Evolutionary conservation across 345 rosid genomes (phyloP).

Genomic region (Viola odorata): DNA sequence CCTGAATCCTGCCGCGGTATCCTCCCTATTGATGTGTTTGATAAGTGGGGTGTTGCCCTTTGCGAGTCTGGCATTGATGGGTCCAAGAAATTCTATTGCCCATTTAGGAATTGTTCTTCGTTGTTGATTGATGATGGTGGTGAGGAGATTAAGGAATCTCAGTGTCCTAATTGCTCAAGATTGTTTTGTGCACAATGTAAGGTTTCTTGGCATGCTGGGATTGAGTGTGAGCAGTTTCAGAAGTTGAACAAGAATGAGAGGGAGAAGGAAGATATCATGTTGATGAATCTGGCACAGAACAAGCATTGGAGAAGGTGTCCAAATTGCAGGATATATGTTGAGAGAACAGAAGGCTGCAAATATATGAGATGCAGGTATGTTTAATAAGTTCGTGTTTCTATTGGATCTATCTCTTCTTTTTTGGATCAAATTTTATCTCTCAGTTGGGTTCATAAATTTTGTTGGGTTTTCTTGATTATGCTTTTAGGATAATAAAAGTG

Average conservation of each 20-base stretch:
- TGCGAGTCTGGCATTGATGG: slow-evolving; percentile 41
- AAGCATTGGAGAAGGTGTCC: slow-evolving; percentile 47
- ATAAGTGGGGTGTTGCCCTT: slow-evolving; percentile 39
- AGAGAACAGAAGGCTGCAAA: slow-evolving; percentile 38
- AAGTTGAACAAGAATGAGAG: slow-evolving; percentile 35
- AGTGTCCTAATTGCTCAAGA: slow-evolving; percentile 40
- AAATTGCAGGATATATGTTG: slow-evolving; percentile 36
- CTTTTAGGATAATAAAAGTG: too few species aligned
- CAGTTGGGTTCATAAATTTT: too few species aligned
- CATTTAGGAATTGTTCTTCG: slow-evolving; percentile 46
- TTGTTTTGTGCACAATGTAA: slow-evolving; percentile 40
- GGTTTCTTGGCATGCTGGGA: slow-evolving; percentile 49
- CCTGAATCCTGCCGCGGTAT: slow-evolving; percentile 30
- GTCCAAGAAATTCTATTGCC: slow-evolving; percentile 40
- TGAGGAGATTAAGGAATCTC: slow-evolving; percentile 12
- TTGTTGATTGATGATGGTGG: slow-evolving; percentile 36
- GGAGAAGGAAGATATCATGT: slow-evolving; percentile 35
- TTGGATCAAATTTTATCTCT: neutral
- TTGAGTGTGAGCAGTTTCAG: slow-evolving; percentile 32
- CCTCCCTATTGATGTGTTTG: slow-evolving; percentile 38
- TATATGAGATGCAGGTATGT: slow-evolving; percentile 40
- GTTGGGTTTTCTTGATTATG: neutral
- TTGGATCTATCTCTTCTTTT: neutral
- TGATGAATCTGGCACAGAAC: slow-evolving; percentile 40
- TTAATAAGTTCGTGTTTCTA: neutral